Evolutionary conservation across 1,284 basidiomycete genomes (phyloP).

Genomic region (Trametes versicolor): DNA sequence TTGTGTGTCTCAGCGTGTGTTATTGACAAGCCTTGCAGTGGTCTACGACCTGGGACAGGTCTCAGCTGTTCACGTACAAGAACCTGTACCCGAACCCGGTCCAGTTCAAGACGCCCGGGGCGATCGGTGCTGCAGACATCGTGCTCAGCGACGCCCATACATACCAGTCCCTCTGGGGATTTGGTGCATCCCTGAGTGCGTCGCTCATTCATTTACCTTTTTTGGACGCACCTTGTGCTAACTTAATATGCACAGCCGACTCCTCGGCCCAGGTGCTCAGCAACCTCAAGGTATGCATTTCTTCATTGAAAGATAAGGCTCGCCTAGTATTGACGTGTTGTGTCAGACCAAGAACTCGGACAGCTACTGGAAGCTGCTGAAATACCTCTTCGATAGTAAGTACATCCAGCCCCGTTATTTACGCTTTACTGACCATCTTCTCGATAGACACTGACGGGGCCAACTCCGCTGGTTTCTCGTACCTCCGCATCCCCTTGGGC

Average conservation of each 20-base stretch:
- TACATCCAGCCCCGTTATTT: neutral
- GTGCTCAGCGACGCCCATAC: constrained; percentile 50
- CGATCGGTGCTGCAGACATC: constrained; percentile 55
- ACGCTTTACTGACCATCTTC: constrained; percentile 5
- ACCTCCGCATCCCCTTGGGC: constrained; percentile 59
- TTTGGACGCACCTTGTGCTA: neutral
- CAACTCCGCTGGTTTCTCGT: constrained; percentile 57
- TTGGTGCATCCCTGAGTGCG: constrained; percentile 57
- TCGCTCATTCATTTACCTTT: neutral
- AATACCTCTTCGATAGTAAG: constrained; percentile 57
- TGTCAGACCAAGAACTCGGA: constrained; percentile 49
- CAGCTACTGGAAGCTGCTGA: constrained; percentile 56
- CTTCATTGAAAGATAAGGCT: neutral
- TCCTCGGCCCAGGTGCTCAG: constrained; percentile 57
- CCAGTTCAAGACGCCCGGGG: constrained; percentile 51
- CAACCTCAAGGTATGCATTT: constrained; percentile 52
- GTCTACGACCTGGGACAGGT: constrained; percentile 50
- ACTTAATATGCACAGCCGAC: constrained; percentile 48
- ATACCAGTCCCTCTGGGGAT: constrained; percentile 59
- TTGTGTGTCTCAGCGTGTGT: neutral
- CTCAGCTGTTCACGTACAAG: constrained; percentile 45
- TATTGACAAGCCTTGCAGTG: constrained; percentile 38
- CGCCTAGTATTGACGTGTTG: neutral
- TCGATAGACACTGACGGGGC: constrained; percentile 54
- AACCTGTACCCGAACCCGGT: constrained; percentile 44